Evolutionary conservation across 2,329 filamentous ascomycete genomes (phyloP), one percentile per base, ranked within the genome.

Genomic region (Curvularia hawaiiensis): DNA sequence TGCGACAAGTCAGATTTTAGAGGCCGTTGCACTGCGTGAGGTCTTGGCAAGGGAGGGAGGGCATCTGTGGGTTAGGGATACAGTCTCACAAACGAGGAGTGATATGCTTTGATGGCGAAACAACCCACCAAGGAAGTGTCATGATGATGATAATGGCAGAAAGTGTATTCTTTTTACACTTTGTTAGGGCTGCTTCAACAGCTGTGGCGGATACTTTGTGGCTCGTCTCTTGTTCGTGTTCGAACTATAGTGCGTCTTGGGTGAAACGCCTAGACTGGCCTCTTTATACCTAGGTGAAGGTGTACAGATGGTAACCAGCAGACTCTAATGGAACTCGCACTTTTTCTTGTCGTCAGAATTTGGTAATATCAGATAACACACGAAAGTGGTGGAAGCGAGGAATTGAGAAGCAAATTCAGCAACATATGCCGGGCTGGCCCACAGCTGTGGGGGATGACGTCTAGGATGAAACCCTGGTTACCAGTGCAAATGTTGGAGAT

Each of bases 161-260:
- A 35, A 16, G 16, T 38, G 35, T 18, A 18, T 9, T 16, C n/a
- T n/a, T 18, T 87, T 88, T 65, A 80, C 85, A 53, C 68, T 82
- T 9, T 67, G 90, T 10, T 75, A 80, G 3, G 71, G 77, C n/a
- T 84, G 85, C 65, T 63, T 75, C 6, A 84, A 81, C 1, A 81
- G 84, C 60, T 79, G 85, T 30, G 86, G 90, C 89, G 89, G 73
- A 90, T 89, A 89, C 73, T 88, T 86, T 67, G 88, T 90, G 63
- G 88, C 88, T 0, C 87, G 87, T 8, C 26, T 0, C 78, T 90
- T 73, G 79, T 54, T 67, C 76, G 38, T 70, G 11, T 56, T 65
- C 3, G 58, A 67, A n/a, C 26, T 52, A 11, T 52, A 60, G 5
- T 72, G 69, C 64, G 66, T 64, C 12, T 48, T 59, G 3, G 56